These are phyloP conservation scores for Cucumis hystrix DNA, from an alignment of 306 rosid genomes.

Conservation along the genomic window DNA sequence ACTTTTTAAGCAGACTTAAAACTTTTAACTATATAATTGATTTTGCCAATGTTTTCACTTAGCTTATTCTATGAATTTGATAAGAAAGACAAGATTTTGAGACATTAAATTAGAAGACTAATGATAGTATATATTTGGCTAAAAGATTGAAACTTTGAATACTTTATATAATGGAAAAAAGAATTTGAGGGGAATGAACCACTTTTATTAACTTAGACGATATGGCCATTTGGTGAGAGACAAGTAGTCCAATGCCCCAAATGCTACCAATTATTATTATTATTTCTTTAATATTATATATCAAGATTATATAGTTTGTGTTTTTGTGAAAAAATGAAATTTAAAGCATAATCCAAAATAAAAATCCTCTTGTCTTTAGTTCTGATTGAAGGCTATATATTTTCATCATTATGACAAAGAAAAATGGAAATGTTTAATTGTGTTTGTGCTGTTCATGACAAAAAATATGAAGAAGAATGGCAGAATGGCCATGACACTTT, in stretches of 20 bases:
- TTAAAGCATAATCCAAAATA: slow-evolving; percentile 2
- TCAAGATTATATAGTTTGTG: background rate
- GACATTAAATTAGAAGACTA: background rate
- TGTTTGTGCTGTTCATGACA: background rate
- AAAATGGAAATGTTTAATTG: slow-evolving; percentile 6
- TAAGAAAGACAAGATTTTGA: background rate
- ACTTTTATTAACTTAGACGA: background rate
- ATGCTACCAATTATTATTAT: background rate
- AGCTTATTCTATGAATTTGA: too few species aligned
- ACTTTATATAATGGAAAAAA: background rate
- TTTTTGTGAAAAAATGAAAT: background rate
- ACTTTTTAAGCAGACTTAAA: too few species aligned
- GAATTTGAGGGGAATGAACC: background rate
- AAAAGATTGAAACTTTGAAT: background rate
- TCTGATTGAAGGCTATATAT: background rate
- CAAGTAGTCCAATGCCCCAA: background rate
- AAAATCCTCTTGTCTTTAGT: background rate
- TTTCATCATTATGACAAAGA: background rate
- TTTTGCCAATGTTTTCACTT: too few species aligned
- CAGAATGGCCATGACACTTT: background rate
- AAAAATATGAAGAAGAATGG: background rate
- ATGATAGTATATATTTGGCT: background rate
- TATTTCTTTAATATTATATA: too few species aligned
- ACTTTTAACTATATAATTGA: too few species aligned
- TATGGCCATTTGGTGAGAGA: slow-evolving; percentile 2